Percentiles rank a stretch among this genome's conserved stretches.
phyloP scores from a whole-genome alignment of 164 flowering plant genomes.

The Vitis amurensis region DNA sequence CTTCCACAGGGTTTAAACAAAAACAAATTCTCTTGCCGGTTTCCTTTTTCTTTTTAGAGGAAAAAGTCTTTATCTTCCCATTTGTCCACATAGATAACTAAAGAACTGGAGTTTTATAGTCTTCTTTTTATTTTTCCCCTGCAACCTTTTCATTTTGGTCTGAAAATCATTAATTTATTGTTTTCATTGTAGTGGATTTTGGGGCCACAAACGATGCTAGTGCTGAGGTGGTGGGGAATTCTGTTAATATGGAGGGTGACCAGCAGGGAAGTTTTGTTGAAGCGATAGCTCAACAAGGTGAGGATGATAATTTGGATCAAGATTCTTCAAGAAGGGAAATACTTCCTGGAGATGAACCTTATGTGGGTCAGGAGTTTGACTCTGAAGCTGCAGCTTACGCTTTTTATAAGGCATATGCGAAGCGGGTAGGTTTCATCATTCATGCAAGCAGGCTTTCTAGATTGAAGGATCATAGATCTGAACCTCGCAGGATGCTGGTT shows the following conservation, averaged over 20 bases:
- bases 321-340: slow-evolving; percentile 23
- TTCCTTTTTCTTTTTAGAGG: too few relatives aligned
- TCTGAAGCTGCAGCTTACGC: slow-evolving; percentile 72
- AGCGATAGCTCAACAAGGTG: slow-evolving; percentile 18
- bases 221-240: slow-evolving; percentile 30
- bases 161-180: too few relatives aligned
- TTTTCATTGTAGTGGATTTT: slow-evolving; percentile 44
- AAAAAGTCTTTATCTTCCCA: too few relatives aligned
- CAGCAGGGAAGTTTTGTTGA: slow-evolving; percentile 38
- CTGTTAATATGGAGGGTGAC: slow-evolving; percentile 32
- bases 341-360: slow-evolving; percentile 47
- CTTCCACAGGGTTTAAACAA: too few relatives aligned
- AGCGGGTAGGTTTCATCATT: slow-evolving; percentile 58
- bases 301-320: slow-evolving; percentile 28
- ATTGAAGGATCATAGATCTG: slow-evolving; percentile 72
- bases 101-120: too few relatives aligned
- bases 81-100: too few relatives aligned
- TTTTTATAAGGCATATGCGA: slow-evolving; percentile 71
- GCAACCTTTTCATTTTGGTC: too few relatives aligned
- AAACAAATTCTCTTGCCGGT: too few relatives aligned
- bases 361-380: slow-evolving; percentile 70
- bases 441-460: slow-evolving; percentile 74
- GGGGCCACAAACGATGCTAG: slow-evolving; percentile 26
- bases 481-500: slow-evolving; percentile 71
- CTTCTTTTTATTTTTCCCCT: too few relatives aligned